Conservation (phyloP, 306 rosid genomes). For the Quercus variabilis region DNA sequence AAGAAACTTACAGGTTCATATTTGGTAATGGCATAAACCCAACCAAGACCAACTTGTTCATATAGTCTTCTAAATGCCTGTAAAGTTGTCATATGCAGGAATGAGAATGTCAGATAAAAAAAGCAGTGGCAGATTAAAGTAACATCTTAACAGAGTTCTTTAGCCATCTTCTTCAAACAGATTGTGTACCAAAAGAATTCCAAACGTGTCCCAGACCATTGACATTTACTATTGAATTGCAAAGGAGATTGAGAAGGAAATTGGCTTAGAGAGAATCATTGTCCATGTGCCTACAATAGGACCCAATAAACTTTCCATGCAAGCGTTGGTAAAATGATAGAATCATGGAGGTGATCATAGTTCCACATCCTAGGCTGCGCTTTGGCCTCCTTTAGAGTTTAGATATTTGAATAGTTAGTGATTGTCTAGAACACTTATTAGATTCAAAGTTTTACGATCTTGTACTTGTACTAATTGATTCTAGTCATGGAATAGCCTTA, state of each 20-base stretch:
- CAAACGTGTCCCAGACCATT: neutral
- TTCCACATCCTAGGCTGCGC: neutral
- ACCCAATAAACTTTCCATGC: neutral
- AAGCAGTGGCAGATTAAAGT: neutral
- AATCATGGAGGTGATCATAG: neutral
- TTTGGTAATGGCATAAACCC: slow-evolving; percentile 93
- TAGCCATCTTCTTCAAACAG: neutral
- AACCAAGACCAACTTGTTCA: slow-evolving; percentile 90
- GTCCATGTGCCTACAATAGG: neutral
- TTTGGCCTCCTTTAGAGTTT: neutral
- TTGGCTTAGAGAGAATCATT: neutral
- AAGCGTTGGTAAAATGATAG: neutral
- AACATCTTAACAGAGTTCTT: neutral
- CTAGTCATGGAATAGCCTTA: neutral
- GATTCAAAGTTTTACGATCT: neutral
- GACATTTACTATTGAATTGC: neutral
- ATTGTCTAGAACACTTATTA: too few relatives aligned
- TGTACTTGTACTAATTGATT: neutral
- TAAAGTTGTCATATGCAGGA: slow-evolving; percentile 7
- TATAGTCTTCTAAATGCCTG: slow-evolving; percentile 90
- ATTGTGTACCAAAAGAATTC: neutral
- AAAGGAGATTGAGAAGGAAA: neutral
- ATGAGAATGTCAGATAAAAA: neutral
- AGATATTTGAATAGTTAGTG: neutral
- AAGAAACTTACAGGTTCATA: slow-evolving; percentile 69